Conservation (phyloP, 495 filamentous ascomycete species). For the Neohortaea acidophila region DNA sequence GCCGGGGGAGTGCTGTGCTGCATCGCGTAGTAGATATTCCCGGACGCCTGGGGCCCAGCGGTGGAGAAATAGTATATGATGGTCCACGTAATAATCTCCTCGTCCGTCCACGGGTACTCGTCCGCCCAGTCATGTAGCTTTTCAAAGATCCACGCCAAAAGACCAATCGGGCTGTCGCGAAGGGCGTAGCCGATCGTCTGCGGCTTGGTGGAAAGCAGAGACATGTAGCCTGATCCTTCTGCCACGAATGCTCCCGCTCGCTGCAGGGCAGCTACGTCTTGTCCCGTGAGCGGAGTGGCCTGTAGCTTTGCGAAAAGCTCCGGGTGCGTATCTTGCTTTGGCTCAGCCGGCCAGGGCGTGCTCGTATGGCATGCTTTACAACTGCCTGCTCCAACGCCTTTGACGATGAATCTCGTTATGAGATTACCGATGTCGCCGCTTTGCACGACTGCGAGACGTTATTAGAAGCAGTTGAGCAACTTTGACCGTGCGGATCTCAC, state of each 20-base stretch:
- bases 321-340: slow-evolving; percentile 21
- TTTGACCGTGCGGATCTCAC: too few relatives aligned
- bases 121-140: slow-evolving; percentile 40
- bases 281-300: slow-evolving; percentile 26
- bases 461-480: too few relatives aligned
- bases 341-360: slow-evolving; percentile 13
- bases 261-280: slow-evolving; percentile 25
- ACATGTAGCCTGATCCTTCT: slow-evolving; percentile 30
- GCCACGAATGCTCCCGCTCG: slow-evolving; percentile 25
- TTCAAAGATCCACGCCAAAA: slow-evolving; percentile 42
- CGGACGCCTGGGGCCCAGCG: slow-evolving; percentile 34
- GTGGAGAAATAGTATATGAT: slow-evolving; percentile 38
- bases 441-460: slow-evolving; percentile 29
- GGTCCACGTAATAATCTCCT: slow-evolving; percentile 41
- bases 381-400: slow-evolving; percentile 27
- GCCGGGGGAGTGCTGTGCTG: slow-evolving; percentile 10
- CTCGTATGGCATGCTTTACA: slow-evolving; percentile 34
- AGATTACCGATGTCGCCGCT: slow-evolving; percentile 38
- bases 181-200: slow-evolving; percentile 37
- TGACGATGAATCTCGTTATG: slow-evolving; percentile 31
- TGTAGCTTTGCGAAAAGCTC: slow-evolving; percentile 25
- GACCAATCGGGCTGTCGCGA: slow-evolving; percentile 35
- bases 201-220: slow-evolving; percentile 35
- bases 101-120: slow-evolving; percentile 37
- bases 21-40: slow-evolving; percentile 38